Conservation (phyloP, 306 rosid genomes). For the Dryas drummondii region DNA sequence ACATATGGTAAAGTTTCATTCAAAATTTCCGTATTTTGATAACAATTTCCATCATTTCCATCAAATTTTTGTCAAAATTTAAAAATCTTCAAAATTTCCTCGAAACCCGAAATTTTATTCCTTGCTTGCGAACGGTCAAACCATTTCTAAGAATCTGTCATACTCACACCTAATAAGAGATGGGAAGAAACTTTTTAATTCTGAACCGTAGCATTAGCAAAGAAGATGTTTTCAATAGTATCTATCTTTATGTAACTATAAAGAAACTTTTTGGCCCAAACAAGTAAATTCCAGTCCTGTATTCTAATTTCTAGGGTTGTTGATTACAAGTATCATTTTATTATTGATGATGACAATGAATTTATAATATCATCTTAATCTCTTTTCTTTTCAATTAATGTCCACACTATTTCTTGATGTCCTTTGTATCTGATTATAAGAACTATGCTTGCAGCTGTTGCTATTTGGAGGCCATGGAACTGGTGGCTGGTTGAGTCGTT, state of each 20-base stretch:
- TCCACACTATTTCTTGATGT: not conserved
- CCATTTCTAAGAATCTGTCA: conserved; percentile 2
- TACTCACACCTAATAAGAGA: not conserved
- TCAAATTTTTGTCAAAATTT: too few relatives aligned
- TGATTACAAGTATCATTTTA: not conserved
- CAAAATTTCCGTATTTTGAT: too few relatives aligned
- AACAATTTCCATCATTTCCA: too few relatives aligned
- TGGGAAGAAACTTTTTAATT: not conserved
- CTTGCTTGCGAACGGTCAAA: not conserved
- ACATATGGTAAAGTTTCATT: too few relatives aligned
- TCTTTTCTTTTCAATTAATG: not conserved
- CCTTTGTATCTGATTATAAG: not conserved
- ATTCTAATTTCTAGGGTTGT: not conserved
- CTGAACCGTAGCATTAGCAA: not conserved
- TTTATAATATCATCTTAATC: conserved; percentile 1
- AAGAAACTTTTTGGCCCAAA: not conserved
- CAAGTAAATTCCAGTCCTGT: not conserved
- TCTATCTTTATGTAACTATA: not conserved
- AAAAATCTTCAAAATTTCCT: too few relatives aligned
- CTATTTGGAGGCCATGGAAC: conserved; percentile 99
- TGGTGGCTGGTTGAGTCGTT: conserved; percentile 99
- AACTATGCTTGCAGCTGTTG: conserved; percentile 58
- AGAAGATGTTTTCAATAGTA: not conserved
- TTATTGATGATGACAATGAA: not conserved
- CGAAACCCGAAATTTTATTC: too few relatives aligned